Conservation (phyloP, 805 yeast genomes). For the Priceomyces castillae region DNA sequence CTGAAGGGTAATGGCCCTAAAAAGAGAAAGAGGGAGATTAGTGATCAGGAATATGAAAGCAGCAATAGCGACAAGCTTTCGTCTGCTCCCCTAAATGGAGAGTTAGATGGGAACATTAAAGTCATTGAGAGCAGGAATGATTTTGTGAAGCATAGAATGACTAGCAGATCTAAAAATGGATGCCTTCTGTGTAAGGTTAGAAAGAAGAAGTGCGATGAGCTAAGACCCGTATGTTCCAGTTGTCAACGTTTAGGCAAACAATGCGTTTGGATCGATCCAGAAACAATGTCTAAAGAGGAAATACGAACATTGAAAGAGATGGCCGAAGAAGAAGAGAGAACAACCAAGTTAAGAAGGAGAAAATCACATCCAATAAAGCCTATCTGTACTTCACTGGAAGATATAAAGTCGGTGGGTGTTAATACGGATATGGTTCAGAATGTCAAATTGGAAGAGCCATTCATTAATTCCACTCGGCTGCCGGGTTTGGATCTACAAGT, state of each 20-base stretch:
- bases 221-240: constrained; percentile 49
- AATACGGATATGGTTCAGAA: background rate
- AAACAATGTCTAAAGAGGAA: constrained; percentile 41
- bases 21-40: background rate
- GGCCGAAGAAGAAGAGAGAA: constrained; percentile 40
- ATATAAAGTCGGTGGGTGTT: background rate
- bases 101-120: constrained; percentile 6
- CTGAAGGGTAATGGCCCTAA: background rate
- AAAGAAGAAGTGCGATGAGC: constrained; percentile 57
- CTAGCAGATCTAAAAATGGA: constrained; percentile 52
- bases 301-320: constrained; percentile 31
- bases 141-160: constrained; percentile 12
- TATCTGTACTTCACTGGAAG: too few relatives aligned
- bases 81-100: background rate
- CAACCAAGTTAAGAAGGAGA: constrained; percentile 42
- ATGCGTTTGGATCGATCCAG: constrained; percentile 47
- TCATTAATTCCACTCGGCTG: background rate
- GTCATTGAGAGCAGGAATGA: constrained; percentile 14
- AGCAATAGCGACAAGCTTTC: background rate
- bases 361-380: too few relatives aligned
- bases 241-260: constrained; percentile 45
- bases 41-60: background rate
- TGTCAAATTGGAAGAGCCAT: background rate
- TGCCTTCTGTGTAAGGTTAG: constrained; percentile 68
- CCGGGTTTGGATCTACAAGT: background rate